Evolutionary conservation across 1,284 basidiomycete genomes (phyloP).

Genomic region (Pseudozyma sp.): DNA sequence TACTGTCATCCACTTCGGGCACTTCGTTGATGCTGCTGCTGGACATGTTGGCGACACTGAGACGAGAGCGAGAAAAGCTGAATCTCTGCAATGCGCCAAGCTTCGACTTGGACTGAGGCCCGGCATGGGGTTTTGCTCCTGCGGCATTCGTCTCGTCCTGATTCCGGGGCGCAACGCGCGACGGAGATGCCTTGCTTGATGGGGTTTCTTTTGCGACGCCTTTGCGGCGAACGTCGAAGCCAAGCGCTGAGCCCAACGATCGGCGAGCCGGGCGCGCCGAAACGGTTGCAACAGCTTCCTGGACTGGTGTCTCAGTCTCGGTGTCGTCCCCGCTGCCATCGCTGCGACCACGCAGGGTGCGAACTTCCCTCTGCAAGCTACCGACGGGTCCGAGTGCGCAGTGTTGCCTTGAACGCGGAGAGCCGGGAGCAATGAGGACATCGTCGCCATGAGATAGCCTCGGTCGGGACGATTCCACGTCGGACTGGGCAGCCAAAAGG

Average conservation of each 20-base stretch:
- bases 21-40: constrained; percentile 27
- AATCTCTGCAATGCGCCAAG: constrained; percentile 34
- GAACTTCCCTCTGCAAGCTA: not conserved
- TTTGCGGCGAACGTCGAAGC: constrained; percentile 18
- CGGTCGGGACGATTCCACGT: constrained; percentile 14
- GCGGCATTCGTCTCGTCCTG: not conserved
- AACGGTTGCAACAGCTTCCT: not conserved
- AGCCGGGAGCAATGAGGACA: not conserved
- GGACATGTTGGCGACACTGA: constrained; percentile 23
- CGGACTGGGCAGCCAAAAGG: constrained; percentile 39
- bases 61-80: constrained; percentile 44
- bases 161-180: not conserved
- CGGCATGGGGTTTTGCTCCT: constrained; percentile 6
- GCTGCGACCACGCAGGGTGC: not conserved
- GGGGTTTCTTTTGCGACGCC: not conserved
- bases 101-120: constrained; percentile 28
- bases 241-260: constrained; percentile 36
- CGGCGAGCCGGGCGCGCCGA: constrained; percentile 18
- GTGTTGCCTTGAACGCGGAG: not conserved
- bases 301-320: constrained; percentile 29
- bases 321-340: constrained; percentile 43
- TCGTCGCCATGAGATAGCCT: constrained; percentile 10
- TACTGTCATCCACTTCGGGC: not conserved
- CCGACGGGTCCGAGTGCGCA: constrained; percentile 1
- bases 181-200: not conserved